Evolutionary conservation across 805 yeast species (phyloP).

Genomic region (Priceomyces haplophilus): DNA sequence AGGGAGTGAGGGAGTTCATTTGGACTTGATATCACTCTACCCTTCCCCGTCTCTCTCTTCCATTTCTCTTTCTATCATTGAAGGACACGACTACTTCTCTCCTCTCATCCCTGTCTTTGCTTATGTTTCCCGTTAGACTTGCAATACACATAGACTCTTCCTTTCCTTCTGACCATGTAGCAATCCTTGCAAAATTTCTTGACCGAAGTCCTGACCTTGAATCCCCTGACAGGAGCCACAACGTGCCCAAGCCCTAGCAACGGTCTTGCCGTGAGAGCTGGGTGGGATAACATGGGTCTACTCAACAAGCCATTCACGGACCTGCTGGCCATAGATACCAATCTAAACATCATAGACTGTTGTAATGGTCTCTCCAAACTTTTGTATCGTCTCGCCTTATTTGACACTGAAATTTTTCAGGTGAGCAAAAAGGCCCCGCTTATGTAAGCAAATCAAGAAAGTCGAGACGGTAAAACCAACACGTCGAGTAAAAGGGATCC

Average conservation of each 20-base stretch:
- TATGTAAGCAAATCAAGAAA: conserved; percentile 4
- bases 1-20: too few relatives aligned
- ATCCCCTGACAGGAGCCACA: conserved; percentile 51
- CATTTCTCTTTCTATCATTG: neutral
- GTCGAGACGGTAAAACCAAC: conserved; percentile 7
- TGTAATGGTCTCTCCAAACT: neutral
- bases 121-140: conserved; percentile 91
- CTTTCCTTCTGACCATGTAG: conserved; percentile 88
- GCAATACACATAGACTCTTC: conserved; percentile 89
- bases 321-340: neutral
- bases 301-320: neutral
- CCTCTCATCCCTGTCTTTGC: conserved; percentile 74
- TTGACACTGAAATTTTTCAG: conserved; percentile 1
- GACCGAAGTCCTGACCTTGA: conserved; percentile 89
- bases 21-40: too few relatives aligned
- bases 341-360: neutral
- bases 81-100: too few relatives aligned
- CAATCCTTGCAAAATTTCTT: conserved; percentile 93
- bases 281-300: neutral
- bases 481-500: conserved; percentile 8
- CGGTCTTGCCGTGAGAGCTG: neutral
- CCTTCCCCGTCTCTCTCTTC: too few relatives aligned
- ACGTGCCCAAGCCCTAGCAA: neutral
- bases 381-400: too few relatives aligned
- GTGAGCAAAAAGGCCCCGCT: neutral